Evolutionary conservation across 192 early-diverging fungal species (phyloP), one percentile per base, ranked within the genome.

Genomic region (Entomortierella lignicola): DNA sequence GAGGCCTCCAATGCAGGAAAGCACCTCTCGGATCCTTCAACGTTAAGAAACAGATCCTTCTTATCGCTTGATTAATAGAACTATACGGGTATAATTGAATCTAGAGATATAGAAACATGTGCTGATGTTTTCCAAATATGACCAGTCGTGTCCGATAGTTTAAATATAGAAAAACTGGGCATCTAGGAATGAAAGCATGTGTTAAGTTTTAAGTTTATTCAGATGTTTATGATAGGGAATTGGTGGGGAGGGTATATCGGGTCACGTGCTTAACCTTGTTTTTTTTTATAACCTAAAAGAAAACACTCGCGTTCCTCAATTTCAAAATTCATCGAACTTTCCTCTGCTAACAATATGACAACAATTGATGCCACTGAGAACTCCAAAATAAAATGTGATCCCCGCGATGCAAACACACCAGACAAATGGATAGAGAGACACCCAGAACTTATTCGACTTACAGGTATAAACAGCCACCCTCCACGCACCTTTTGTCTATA

Each of bases 381-480:
- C 42, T 25, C 69, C 47, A 48, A 37, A 27, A 48, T 71, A 47
- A 60, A 54, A 51, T 10, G 12, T 63, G 69, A 47, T 47, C 44
- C 44, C 17, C 63, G 77, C 17, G 84, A 85, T 57, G 52, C 54
- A 29, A 64, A 77, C 25, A 85, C 84, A 21, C 87, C 87, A 30
- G 87, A 89, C 60, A 42, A 83, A 57, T 85, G 75, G 79, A 65
- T 89, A 39, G 37, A 66, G 17, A 82, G 89, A 29, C 71, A 88
- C 53, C 58, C 81, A 27, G 58, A 72, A 31, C 60, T 90, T 32
- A 84, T 90, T 37, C 66, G 87, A 15, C 69, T 87, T 0, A 90
- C 88, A 50, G 70, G 70, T 47, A 47, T 20, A 47, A 12, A 12
- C 44, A 47, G 17, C 34, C 34, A 37, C 34, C 34, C 4, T 37